A percentile compares a stretch with the other conserved stretches of the same genome.
These are phyloP conservation scores for Verticillium alfalfae DNA, from an alignment of 2,329 filamentous ascomycete genomes.

Conservation along the genomic window DNA sequence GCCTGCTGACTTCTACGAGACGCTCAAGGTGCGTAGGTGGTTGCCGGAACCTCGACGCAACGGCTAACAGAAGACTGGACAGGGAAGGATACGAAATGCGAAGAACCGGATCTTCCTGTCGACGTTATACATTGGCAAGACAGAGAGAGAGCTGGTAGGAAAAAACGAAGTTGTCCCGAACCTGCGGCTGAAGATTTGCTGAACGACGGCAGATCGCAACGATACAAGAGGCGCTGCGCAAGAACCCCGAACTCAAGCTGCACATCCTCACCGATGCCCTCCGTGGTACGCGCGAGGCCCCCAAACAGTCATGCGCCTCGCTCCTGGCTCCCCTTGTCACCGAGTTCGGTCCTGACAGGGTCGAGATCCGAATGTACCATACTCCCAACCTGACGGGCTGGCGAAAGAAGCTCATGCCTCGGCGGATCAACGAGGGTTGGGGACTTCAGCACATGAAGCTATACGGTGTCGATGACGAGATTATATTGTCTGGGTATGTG, in stretches of 20 bases:
- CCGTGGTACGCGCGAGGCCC: slow-evolving; percentile 85
- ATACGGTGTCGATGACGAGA: slow-evolving; percentile 91
- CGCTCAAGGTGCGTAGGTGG: slow-evolving; percentile 62
- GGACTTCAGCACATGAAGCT: slow-evolving; percentile 98
- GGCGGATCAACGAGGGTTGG: slow-evolving; percentile 95
- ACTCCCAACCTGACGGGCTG: slow-evolving; percentile 90
- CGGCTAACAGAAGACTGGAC: neutral
- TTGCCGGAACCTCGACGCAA: neutral
- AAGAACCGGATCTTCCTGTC: slow-evolving; percentile 80
- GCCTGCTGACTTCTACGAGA: slow-evolving; percentile 86
- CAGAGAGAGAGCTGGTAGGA: slow-evolving; percentile 74
- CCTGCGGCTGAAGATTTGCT: neutral
- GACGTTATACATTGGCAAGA: slow-evolving; percentile 95
- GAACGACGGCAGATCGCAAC: slow-evolving; percentile 59
- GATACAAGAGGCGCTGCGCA: slow-evolving; percentile 66
- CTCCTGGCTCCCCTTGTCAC: slow-evolving; percentile 76
- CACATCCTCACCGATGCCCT: slow-evolving; percentile 90
- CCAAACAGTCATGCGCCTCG: slow-evolving; percentile 80
- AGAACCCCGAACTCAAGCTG: slow-evolving; percentile 71
- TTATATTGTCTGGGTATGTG: slow-evolving; percentile 80
- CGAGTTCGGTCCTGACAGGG: slow-evolving; percentile 77
- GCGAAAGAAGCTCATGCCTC: slow-evolving; percentile 77
- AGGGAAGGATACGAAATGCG: slow-evolving; percentile 78
- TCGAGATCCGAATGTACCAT: slow-evolving; percentile 96
- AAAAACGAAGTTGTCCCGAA: neutral